Percentiles rank a stretch among this genome's conserved stretches.
These are phyloP conservation scores for Zygoascus tannicola DNA, from an alignment of 805 yeast species.

Conservation along the genomic window DNA sequence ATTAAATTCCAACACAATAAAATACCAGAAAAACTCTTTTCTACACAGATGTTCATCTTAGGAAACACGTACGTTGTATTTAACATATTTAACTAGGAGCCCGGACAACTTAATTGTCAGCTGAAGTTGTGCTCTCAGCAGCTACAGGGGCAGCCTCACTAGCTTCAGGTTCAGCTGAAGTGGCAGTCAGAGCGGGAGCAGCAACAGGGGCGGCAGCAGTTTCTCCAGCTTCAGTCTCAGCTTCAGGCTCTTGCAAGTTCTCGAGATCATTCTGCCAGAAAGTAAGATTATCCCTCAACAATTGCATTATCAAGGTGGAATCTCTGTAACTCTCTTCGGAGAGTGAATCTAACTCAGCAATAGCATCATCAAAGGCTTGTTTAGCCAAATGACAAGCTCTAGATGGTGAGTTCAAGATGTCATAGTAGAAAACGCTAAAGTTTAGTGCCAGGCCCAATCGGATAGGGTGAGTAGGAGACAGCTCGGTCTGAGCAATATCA, in stretches of 20 bases:
- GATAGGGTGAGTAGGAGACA: conserved; percentile 98
- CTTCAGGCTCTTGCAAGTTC: conserved; percentile 15
- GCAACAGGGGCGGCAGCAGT: conserved; percentile 13
- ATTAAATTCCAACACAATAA: no score
- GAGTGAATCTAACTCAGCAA: conserved; percentile 94
- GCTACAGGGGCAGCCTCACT: conserved; percentile 7
- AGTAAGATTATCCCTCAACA: conserved; percentile 94
- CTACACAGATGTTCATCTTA: no score
- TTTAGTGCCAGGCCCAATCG: conserved; percentile 96
- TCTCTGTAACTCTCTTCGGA: conserved; percentile 98
- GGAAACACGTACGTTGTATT: background rate
- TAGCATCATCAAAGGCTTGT: conserved; percentile 98
- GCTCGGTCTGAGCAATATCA: conserved; percentile 95
- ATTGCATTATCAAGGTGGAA: conserved; percentile 96
- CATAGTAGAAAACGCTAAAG: conserved; percentile 96
- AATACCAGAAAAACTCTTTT: no score
- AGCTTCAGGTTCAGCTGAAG: conserved; percentile 7
- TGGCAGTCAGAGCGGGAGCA: conserved; percentile 11
- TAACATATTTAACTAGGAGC: background rate
- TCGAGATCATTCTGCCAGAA: conserved; percentile 77
- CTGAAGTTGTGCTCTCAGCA: no score
- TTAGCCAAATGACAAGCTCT: conserved; percentile 98
- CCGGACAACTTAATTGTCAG: no score
- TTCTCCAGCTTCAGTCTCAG: conserved; percentile 11
- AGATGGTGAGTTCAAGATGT: conserved; percentile 94